Evolutionary conservation across 2,329 filamentous ascomycete species (phyloP).

Genomic region (Dactylellina cionopaga): DNA sequence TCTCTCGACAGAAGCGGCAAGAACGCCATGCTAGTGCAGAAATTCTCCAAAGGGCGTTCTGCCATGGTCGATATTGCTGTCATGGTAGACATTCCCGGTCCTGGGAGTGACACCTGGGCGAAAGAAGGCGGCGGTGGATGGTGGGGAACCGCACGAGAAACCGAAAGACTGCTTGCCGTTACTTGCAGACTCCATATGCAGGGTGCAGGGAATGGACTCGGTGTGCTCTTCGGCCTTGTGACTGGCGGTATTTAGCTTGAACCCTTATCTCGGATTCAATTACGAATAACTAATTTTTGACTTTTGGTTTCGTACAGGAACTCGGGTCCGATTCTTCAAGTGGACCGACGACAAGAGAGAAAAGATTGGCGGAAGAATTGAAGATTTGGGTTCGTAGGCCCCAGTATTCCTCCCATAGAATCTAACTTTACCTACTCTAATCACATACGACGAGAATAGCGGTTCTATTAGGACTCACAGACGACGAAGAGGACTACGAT

Average conservation of each 20-base stretch:
- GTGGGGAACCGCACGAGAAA: constrained; percentile 48
- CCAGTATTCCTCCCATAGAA: too few relatives aligned
- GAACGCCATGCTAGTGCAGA: constrained; percentile 47
- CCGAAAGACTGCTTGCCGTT: constrained; percentile 37
- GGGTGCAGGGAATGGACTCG: constrained; percentile 36
- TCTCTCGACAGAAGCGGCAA: constrained; percentile 50
- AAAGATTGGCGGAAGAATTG: constrained; percentile 27
- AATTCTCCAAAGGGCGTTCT: constrained; percentile 40
- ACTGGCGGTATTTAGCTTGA: constrained; percentile 26
- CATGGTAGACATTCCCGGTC: constrained; percentile 46
- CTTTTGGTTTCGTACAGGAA: constrained; percentile 18
- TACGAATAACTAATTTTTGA: too few relatives aligned
- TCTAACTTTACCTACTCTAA: not conserved
- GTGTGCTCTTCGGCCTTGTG: constrained; percentile 45
- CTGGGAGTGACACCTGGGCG: constrained; percentile 38
- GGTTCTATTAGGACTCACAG: constrained; percentile 39
- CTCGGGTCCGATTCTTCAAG: constrained; percentile 48
- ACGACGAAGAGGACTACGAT: constrained; percentile 50
- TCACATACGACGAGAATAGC: not conserved
- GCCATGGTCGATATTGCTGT: constrained; percentile 46
- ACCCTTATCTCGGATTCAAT: not conserved
- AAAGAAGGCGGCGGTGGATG: constrained; percentile 47
- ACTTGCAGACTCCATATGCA: constrained; percentile 50
- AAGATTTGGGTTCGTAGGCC: constrained; percentile 40
- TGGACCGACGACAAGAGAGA: constrained; percentile 48